Percentiles rank a stretch among this genome's conserved stretches.
Evolutionary conservation across 2,329 filamentous ascomycete genomes (phyloP).

Genomic region (Aureobasidium sp.): DNA sequence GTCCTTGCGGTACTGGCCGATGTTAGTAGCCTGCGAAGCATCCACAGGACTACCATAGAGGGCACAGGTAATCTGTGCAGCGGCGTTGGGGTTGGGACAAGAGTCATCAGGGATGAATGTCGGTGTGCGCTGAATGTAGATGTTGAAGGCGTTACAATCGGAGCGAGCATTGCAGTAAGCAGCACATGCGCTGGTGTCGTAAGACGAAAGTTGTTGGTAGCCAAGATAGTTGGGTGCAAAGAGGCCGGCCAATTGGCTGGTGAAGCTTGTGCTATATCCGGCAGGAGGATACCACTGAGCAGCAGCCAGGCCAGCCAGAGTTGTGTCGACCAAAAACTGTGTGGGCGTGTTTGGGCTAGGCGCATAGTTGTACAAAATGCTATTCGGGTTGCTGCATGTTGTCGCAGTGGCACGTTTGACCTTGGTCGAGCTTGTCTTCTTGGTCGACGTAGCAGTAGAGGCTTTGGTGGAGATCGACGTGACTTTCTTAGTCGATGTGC

Average conservation of each 20-base stretch:
- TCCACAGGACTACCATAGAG: conserved; percentile 15
- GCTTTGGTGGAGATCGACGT: not conserved
- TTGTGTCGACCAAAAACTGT: conserved; percentile 15
- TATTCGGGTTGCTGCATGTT: conserved; percentile 5
- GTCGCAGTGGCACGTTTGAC: conserved; percentile 12
- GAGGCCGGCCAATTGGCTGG: not conserved
- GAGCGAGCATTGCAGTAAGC: conserved; percentile 16
- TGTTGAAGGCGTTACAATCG: conserved; percentile 20
- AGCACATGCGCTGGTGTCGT: conserved; percentile 17
- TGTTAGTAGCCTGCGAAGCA: conserved; percentile 22
- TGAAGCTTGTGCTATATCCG: conserved; percentile 18
- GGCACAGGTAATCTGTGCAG: conserved; percentile 13
- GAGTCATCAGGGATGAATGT: conserved; percentile 17
- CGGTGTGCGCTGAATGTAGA: conserved; percentile 19
- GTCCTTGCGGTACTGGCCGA: conserved; percentile 21
- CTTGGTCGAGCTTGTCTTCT: conserved; percentile 7
- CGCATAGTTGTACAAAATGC: conserved; percentile 13
- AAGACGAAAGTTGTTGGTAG: conserved; percentile 15
- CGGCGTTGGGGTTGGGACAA: conserved; percentile 15
- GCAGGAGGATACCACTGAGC: conserved; percentile 16
- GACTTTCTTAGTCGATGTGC: conserved; percentile 1
- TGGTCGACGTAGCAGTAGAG: conserved; percentile 2
- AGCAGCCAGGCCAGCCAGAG: conserved; percentile 8
- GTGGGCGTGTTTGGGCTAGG: conserved; percentile 13
- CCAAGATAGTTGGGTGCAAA: conserved; percentile 18